Base-by-base conservation (phyloP, 1,139 yeast species). In the Suhomyces guaymorum region DNA sequence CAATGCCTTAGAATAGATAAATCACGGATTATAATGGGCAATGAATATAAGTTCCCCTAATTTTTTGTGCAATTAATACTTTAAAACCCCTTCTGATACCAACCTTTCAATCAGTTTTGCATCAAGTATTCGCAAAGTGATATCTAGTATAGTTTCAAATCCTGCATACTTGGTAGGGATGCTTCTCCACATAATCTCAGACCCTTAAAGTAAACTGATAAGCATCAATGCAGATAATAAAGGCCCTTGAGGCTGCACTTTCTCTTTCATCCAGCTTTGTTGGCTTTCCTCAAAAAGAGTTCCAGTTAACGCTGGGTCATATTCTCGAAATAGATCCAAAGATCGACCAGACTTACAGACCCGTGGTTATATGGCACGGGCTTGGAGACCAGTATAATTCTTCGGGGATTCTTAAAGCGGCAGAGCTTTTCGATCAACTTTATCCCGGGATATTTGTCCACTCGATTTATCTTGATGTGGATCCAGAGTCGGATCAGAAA, bases 281-380 rank as follows among this genome's bases (percentile, higher is more conserved):
- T n/a, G n/a, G 10, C 5, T 9, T 5, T 10, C 23, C 19, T 8
- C 19, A 17, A 8, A 5, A 17, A n/a, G n/a, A n/a, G n/a, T n/a
- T n/a, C n/a, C n/a, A n/a, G n/a, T n/a, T n/a, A n/a, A n/a, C n/a
- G n/a, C n/a, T n/a, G n/a, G n/a, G n/a, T n/a, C n/a, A n/a, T n/a
- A n/a, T n/a, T n/a, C n/a, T n/a, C n/a, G n/a, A n/a, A n/a, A n/a
- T n/a, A n/a, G n/a, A n/a, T n/a, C n/a, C n/a, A n/a, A n/a, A n/a
- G n/a, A n/a, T n/a, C n/a, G n/a, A 21, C 9, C 14, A 23, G 12
- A 5, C 31, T 3, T 32, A n/a, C 17, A 24, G 56, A 29, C 89
- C 90, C 0, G 72, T 85, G 3, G 87, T 86, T 2, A 51, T 86
- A 26, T 86, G 95, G 95, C 95, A 86, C 50, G 95, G 95, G 0